Evolutionary conservation across 2,329 filamentous ascomycete species (phyloP).

Genomic region (Huntiella savannae): DNA sequence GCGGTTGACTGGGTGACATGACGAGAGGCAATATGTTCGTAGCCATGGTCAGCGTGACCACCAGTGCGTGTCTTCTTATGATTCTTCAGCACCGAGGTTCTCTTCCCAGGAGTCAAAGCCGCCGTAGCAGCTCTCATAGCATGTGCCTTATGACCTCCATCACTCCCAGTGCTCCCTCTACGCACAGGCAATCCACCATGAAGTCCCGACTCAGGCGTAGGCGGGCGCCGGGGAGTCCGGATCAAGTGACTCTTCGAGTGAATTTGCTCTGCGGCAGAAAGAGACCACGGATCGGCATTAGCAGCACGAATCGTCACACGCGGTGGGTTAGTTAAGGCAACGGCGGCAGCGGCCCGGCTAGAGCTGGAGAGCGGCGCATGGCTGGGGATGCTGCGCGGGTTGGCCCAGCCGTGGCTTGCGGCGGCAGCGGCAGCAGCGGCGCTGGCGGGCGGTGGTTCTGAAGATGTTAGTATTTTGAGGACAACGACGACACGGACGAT

Average conservation of each 20-base stretch:
- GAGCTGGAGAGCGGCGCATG: slow-evolving; percentile 28
- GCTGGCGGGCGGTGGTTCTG: no score
- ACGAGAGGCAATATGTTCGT: slow-evolving; percentile 26
- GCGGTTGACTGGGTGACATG: no score
- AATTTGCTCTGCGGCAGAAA: background rate
- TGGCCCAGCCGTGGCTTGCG: slow-evolving; percentile 49
- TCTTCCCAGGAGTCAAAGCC: no score
- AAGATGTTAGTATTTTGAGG: no score
- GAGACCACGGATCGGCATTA: background rate
- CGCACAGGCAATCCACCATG: background rate
- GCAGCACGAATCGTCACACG: background rate
- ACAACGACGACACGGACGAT: no score
- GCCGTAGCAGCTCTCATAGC: background rate
- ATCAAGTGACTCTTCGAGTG: background rate
- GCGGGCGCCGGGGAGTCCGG: background rate
- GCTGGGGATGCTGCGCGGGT: slow-evolving; percentile 32
- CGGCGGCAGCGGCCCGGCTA: slow-evolving; percentile 27
- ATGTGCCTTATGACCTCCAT: no score
- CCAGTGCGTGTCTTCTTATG: slow-evolving; percentile 39
- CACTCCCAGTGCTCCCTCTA: no score
- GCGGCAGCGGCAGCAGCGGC: slow-evolving; percentile 33
- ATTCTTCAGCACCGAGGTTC: no score
- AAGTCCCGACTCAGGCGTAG: background rate
- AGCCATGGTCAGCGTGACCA: slow-evolving; percentile 49
- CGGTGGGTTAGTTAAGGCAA: slow-evolving; percentile 1